phyloP scores from a whole-genome alignment of 2,329 filamentous ascomycete genomes.

The Fusarium tanahbumbuense region DNA sequence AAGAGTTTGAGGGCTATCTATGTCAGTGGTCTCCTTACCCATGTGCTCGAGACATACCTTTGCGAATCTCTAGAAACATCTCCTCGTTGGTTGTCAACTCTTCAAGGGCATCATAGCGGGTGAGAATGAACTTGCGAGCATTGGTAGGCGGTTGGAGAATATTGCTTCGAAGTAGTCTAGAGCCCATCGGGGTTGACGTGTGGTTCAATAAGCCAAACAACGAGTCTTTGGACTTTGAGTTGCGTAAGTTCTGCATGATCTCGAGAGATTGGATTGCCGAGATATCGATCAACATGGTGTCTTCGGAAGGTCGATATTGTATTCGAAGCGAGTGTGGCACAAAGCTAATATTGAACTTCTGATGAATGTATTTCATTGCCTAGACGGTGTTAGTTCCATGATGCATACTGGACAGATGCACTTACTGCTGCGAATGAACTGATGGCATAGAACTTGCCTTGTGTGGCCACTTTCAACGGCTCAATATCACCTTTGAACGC shows the following conservation, averaged over 20 bases:
- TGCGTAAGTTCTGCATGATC: conserved; percentile 86
- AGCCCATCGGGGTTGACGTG: conserved; percentile 89
- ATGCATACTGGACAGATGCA: too few relatives aligned
- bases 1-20: conserved; percentile 75
- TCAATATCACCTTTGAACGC: conserved; percentile 84
- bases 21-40: neutral
- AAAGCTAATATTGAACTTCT: conserved; percentile 75
- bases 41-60: conserved; percentile 69
- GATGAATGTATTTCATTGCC: conserved; percentile 84
- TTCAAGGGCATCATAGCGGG: conserved; percentile 83
- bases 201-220: conserved; percentile 88
- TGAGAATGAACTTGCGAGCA: conserved; percentile 71
- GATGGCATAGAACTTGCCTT: conserved; percentile 87
- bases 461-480: conserved; percentile 80
- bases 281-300: conserved; percentile 95
- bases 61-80: conserved; percentile 81
- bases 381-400: conserved; percentile 51
- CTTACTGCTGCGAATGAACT: conserved; percentile 86
- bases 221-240: conserved; percentile 81
- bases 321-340: conserved; percentile 84
- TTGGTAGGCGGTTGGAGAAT: conserved; percentile 88
- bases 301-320: conserved; percentile 87
- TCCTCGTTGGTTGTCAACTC: conserved; percentile 86
- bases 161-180: conserved; percentile 83
- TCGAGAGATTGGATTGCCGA: conserved; percentile 89